Base-by-base conservation (phyloP, 2,329 filamentous ascomycete species). In the Tympanopsis confertula region DNA sequence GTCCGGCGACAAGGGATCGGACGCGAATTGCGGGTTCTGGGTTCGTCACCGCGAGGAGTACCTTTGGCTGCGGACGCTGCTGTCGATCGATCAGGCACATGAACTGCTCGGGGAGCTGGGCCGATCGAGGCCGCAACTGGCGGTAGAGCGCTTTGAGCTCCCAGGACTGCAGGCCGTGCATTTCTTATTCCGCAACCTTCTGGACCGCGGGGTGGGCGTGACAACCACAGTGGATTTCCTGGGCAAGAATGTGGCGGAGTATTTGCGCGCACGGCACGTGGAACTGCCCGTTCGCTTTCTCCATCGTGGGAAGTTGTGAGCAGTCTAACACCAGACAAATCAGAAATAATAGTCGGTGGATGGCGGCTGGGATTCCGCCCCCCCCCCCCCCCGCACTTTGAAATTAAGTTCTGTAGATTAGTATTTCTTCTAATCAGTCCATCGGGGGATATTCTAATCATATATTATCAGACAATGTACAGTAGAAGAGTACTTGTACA, bases 21-120 rank as follows among this genome's bases (percentile, higher is more conserved):
- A 68, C 43, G 55, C 53, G 20, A 68, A 68, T 36, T 53, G 65
- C 3, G 65, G 64, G 1, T 58, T 68, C 42, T 73, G 64, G 44
- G 61, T 66, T 4, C 51, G 59, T 4, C 43, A 58, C 14, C 48
- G 51, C 1, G 60, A 66, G 35, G 63, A 68, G 44, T 69, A 59
- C 43, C 53, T 61, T 4, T 68, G 65, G 65, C 44, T 69, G 13
- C 54, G 61, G 24, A 52, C 51, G 2, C 33, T 66, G 4, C 49
- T 71, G 45, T 66, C 56, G 1, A 47, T 52, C 5, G 48, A 51
- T 1, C 60, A 53, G 13, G 43, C 71, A 32, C 51, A 56, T 19
- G 50, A 51, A 19, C 40, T 63, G 3, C 47, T 63, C 22, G 61
- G 54, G 1, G 52, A 59, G 19, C 58, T 63, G 46, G 54, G 59